Evolutionary conservation across 1,139 yeast genomes (phyloP), one percentile per base, ranked within the genome.

Genomic region (Yamadazyma sp.): DNA sequence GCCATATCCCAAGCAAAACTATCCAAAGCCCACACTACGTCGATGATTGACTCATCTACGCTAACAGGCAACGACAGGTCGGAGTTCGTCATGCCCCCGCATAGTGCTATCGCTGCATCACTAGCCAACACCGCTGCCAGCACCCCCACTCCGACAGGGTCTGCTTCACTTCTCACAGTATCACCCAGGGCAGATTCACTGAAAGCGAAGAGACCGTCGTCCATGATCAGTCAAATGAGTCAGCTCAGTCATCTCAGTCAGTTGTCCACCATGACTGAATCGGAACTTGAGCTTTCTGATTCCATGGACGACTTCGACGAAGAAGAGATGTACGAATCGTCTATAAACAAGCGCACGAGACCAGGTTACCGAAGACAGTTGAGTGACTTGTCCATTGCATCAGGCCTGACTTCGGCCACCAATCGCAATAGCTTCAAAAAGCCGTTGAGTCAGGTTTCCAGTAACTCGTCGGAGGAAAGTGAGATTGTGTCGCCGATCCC

Each of bases 171-270:
- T n/a, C 42, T 43, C 8, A 8, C 29, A 5, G 18, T 23, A 14
- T 36, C 34, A 6, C 30, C 31, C 6, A 33, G 27, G 14, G 36
- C 17, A 34, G 31, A 32, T 4, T 17, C 34, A 10, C 16, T 40
- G 17, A 41, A 33, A 36, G 29, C 40, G 39, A 60, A 38, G 64
- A 63, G 92, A 38, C 89, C 91, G 2, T 69, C 79, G 4, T 83
- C 91, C 0, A 76, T 82, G 62, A 62, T 83, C 2, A 83, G 91
- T 0, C 87, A 81, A 50, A 66, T 75, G 26, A 79, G 85, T 40
- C 77, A 77, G 48, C 51, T 73, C 17, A 75, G 81, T 43, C 77
- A 73, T 37, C 53, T 75, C 30, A 79, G 86, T 37, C 85, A 81
- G 49, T 67, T 76, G 47, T 76, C 81, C 2, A 74, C 76, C 20